Percentiles rank a stretch among this genome's conserved stretches.
Conservation (phyloP, 345 rosid species). For the Pistacia integerrima region DNA sequence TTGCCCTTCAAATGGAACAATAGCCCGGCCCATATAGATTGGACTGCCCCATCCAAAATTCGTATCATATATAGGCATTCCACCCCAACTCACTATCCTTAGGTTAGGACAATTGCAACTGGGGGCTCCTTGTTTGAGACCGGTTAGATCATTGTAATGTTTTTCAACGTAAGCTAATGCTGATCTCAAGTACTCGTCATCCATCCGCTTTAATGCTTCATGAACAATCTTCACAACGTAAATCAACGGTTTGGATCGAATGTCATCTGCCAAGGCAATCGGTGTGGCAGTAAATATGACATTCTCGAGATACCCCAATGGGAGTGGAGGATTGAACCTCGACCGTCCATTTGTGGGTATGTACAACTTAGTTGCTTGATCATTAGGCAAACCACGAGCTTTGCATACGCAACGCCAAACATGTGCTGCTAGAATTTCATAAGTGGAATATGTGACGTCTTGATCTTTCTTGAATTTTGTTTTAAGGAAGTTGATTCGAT, state of each 20-base stretch:
- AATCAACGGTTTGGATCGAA: no score
- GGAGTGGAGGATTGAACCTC: conserved; percentile 27
- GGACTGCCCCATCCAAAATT: conserved; percentile 70
- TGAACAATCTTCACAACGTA: no score
- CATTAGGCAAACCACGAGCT: conserved; percentile 16
- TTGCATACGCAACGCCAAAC: conserved; percentile 34
- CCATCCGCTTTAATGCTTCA: no score
- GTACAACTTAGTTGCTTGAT: conserved; percentile 15
- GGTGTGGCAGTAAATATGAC: background rate
- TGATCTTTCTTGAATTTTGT: background rate
- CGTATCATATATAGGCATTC: conserved; percentile 49
- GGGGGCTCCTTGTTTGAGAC: background rate
- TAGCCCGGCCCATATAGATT: conserved; percentile 52
- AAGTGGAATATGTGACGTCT: conserved; percentile 8
- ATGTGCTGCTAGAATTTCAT: conserved; percentile 26
- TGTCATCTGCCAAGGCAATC: no score
- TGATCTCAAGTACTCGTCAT: no score
- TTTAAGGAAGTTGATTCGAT: conserved; percentile 24
- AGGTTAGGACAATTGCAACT: no score
- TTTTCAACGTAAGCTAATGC: background rate
- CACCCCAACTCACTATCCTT: conserved; percentile 39
- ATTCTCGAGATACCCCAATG: background rate
- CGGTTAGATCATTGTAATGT: no score
- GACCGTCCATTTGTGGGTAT: background rate
- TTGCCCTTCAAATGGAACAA: conserved; percentile 44